Percentiles rank a stretch among this genome's conserved stretches.
Conservation (phyloP, 176 grass and related monocot species). For the Sorghum bicolor region Sorghum_bicolor_NCBIv3 NC_012874.2:66430001-66430500, state of each 20-base stretch:
- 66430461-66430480: no score
- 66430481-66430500: no score
- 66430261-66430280: not conserved
- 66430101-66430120: not conserved
- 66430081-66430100: not conserved
- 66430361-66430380: no score
- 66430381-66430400: no score
- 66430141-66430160: no score
- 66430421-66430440: no score
- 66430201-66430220: not conserved
- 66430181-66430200: not conserved
- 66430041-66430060: not conserved
- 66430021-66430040: not conserved
- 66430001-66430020: not conserved
- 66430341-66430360: not conserved
- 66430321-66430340: not conserved
- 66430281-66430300: not conserved
- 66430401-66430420: no score
- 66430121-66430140: not conserved
- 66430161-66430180: not conserved
- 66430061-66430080: not conserved
- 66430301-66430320: no score
- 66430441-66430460: no score
- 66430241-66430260: not conserved
- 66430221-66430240: not conserved